Base-by-base conservation (phyloP, 345 rosid species). In the Trapa bicornis region DNA sequence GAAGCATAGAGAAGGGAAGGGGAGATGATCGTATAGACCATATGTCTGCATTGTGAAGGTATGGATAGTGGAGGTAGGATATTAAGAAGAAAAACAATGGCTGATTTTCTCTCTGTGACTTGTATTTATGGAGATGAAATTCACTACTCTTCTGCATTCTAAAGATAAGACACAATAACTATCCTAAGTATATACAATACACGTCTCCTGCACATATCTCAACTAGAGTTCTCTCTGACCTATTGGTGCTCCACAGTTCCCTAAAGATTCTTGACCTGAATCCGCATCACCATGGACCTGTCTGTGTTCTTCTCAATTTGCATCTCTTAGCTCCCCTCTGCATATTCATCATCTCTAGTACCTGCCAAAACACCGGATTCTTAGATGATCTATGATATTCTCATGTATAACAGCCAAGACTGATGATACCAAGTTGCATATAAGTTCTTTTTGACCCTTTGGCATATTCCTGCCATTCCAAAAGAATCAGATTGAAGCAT, bases 231-330 rank as follows among this genome's bases (percentile, higher is more conserved):
- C 29, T 75, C 67, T 42, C 75, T 13, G 12, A 17, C 29, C 29
- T 22, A 22, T 22, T 22, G 29, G 29, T 22, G 29, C 4, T 6
- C 52, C 32, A 47, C 36, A 16, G 67, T 75, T 37, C 72, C 17
- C 36, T 67, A 73, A 66, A 62, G 66, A 64, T 63, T 58, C 37
- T 58, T 15, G 71, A 65, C 39, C 15, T 63, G 29, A 48, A 58
- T 65, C 68, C 64, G 38, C 57, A 67, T 86, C 82, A 94, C 99
- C 96, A 94, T 12, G 93, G 97, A 73, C 93, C 89, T 1, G 97
- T 87, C 76, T 86, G 86, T 32, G 97, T 86, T 79, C 96, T 78
- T 77, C 91, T 80, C 80, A 91, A 75, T 76, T 89, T 75, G 70
- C 65, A 83, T 75, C 75, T 87, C 85, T 87, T 85, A 6, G 60